These are phyloP conservation scores for Fusarium paranaense DNA, from an alignment of 2,329 filamentous ascomycete genomes.

Conservation along the genomic window DNA sequence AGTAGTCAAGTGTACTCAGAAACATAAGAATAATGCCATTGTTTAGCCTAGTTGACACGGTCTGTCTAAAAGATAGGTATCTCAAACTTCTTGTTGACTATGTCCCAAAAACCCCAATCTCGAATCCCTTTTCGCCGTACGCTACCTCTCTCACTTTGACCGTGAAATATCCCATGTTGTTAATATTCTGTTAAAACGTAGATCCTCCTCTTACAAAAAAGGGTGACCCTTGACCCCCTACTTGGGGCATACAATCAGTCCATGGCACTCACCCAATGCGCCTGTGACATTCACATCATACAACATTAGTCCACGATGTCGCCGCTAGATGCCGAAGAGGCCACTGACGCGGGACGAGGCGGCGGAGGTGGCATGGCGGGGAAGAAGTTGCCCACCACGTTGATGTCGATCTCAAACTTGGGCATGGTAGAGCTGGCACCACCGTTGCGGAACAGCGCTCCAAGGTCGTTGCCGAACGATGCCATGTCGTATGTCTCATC, in stretches of 20 bases:
- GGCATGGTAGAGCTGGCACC: conserved; percentile 27
- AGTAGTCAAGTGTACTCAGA: not conserved
- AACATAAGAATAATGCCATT: not conserved
- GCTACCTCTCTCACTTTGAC: not conserved
- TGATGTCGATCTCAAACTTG: conserved; percentile 40
- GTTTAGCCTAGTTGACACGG: not conserved
- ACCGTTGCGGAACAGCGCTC: conserved; percentile 30
- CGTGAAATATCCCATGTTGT: not conserved
- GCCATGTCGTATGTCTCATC: conserved; percentile 40
- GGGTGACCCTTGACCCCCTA: not conserved
- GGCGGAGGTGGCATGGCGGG: conserved; percentile 29
- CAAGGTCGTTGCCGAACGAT: conserved; percentile 44
- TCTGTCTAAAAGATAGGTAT: not conserved
- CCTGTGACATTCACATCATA: not conserved
- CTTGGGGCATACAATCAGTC: not conserved
- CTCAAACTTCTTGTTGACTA: not conserved
- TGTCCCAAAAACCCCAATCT: not conserved
- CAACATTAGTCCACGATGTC: conserved; percentile 19
- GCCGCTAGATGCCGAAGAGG: conserved; percentile 22
- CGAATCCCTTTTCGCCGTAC: not conserved
- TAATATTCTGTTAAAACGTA: not conserved
- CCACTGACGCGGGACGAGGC: conserved; percentile 26
- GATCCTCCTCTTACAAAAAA: not conserved
- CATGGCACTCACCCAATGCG: not conserved
- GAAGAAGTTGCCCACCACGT: conserved; percentile 6